Percentiles rank a stretch among this genome's conserved stretches.
Evolutionary conservation across 2,329 filamentous ascomycete species (phyloP).

Genomic region (Apiospora koreana): DNA sequence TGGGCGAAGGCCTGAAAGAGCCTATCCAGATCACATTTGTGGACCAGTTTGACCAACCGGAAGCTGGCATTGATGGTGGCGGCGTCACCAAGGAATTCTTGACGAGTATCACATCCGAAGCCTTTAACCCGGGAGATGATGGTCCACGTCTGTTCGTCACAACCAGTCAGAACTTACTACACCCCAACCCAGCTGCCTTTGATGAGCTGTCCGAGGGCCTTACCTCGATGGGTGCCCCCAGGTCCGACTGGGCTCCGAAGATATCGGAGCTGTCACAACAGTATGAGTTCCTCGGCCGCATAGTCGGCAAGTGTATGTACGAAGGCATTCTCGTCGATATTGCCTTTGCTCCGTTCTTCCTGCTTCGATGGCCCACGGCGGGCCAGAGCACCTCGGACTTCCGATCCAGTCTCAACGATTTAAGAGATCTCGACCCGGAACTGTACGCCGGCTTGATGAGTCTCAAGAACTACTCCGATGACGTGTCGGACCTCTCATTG

Average conservation of each 20-base stretch:
- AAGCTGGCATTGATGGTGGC: constrained; percentile 95
- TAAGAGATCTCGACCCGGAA: constrained; percentile 87
- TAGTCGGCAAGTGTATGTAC: constrained; percentile 96
- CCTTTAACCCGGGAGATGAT: constrained; percentile 58
- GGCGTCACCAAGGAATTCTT: constrained; percentile 98
- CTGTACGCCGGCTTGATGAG: constrained; percentile 83
- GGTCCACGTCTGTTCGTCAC: constrained; percentile 71
- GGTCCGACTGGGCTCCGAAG: constrained; percentile 55
- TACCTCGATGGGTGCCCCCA: constrained; percentile 50
- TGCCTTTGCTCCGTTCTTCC: constrained; percentile 91
- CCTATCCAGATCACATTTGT: constrained; percentile 96
- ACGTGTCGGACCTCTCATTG: constrained; percentile 78
- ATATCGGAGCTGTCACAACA: constrained; percentile 66
- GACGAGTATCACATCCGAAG: constrained; percentile 82
- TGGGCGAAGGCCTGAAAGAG: constrained; percentile 86
- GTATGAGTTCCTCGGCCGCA: constrained; percentile 89
- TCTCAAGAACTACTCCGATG: constrained; percentile 82
- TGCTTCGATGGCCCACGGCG: constrained; percentile 89
- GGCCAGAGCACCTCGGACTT: constrained; percentile 66
- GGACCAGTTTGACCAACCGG: constrained; percentile 81
- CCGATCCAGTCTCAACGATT: constrained; percentile 90
- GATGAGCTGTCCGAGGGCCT: constrained; percentile 68
- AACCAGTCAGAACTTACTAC: constrained; percentile 84
- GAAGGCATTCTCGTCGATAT: constrained; percentile 95
- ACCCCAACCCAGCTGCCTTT: constrained; percentile 79